Evolutionary conservation across 208 protist genomes (phyloP), one percentile per base, ranked within the genome.

Genomic region (Borovskyia barvae): DNA sequence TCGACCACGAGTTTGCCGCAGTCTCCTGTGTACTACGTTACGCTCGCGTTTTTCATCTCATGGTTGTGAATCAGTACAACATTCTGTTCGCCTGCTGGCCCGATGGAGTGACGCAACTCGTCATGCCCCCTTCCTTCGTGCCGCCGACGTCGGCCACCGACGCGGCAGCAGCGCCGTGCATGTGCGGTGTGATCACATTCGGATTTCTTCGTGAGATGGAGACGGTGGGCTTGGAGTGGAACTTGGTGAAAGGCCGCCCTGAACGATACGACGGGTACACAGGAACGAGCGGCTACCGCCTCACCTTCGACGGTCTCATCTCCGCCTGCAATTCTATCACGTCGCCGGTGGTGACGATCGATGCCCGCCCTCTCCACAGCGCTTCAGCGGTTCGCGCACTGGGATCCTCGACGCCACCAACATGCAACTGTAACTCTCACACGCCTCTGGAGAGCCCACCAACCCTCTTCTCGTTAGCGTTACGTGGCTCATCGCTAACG

Each of bases 1-100:
- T 91, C 14, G 87, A 93, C 60, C 87, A 93, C 63, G 83, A 90
- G 66, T 58, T 90, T 30, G 80, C 50, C 7, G 61, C 67, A 8
- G 54, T 87, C 24, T 62, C 39, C 35, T 55, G 26, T 12, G 46
- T 89, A n/a, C 29, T 80, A 6, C 28, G 50, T 9, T 75, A 68
- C 43, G 73, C 63, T 1, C 29, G 35, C 3, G 39, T 70, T 14
- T 67, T 76, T 15, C 64, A 87, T 59, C 6, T 84, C 0, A 54
- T 87, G 7, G 54, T 70, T 12, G 7, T 85, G 17, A 84, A 80
- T 47, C 50, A 70, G 39, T 22, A 45, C 47, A 89, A 88, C 57
- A 76, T 87, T 9, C 55, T 85, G 22, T 82, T 89, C 52, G 75
- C 83, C 7, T 93, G 87, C 67, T 81, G 78, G 66, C 66, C 75